A percentile compares a stretch with the other conserved stretches of the same genome.
Evolutionary conservation across 768 basidiomycete genomes (phyloP).

Genomic region (Leccinellum rugosiceps): DNA sequence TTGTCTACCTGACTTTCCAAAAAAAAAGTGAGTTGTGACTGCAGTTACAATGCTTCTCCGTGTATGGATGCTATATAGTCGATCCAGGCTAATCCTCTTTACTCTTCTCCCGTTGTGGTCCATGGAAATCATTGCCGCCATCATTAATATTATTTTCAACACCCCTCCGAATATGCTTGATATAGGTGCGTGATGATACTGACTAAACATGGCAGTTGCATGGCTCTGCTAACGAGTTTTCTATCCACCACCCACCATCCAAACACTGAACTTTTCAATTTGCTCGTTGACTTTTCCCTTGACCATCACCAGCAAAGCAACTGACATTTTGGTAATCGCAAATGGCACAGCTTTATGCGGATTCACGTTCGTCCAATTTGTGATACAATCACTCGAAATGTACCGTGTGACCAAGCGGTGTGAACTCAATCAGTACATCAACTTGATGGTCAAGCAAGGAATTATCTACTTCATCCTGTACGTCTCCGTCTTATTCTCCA

Average conservation of each 20-base stretch:
- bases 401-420: neutral
- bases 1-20: neutral
- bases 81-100: neutral
- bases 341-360: neutral
- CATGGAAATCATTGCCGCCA: neutral
- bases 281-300: neutral
- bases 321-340: neutral
- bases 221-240: neutral
- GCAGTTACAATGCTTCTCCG: neutral
- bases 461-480: neutral
- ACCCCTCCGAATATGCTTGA: neutral
- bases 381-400: neutral
- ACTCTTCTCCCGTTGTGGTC: neutral
- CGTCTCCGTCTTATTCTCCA: neutral
- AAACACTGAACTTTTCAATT: neutral
- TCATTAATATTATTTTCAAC: neutral
- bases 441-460: neutral
- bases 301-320: neutral
- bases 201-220: neutral
- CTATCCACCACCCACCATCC: neutral
- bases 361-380: neutral
- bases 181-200: neutral
- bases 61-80: neutral
- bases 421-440: neutral
- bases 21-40: neutral